phyloP scores from a whole-genome alignment of 2,329 filamentous ascomycete species.

The Colletotrichum tamarilloi region DNA sequence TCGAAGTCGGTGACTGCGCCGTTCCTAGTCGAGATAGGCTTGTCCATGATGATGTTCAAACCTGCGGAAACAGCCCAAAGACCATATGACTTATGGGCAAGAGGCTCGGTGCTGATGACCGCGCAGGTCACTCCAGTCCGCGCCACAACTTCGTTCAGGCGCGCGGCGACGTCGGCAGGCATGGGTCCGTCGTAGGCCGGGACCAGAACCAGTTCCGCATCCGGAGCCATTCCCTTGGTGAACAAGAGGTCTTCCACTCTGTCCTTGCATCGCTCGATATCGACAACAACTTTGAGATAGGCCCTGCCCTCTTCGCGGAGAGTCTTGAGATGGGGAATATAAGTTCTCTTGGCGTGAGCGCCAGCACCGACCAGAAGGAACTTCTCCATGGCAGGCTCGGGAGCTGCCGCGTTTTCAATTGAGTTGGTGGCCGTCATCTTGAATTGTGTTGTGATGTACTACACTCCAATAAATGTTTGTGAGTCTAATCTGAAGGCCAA shows the following conservation, averaged over 20 bases:
- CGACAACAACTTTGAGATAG: not conserved
- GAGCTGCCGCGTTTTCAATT: not conserved
- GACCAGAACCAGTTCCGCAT: constrained; percentile 13
- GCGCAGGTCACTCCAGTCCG: not conserved
- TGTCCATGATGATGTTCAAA: constrained; percentile 27
- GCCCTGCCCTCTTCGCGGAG: not conserved
- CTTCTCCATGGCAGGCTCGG: not conserved
- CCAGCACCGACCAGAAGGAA: not conserved
- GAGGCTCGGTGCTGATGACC: constrained; percentile 19
- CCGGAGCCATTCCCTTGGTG: not conserved
- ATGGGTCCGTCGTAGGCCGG: not conserved
- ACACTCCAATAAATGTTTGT: not conserved
- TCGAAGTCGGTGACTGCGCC: not conserved
- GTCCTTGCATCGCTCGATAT: not conserved
- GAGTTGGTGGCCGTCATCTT: not conserved
- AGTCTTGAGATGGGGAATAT: not conserved
- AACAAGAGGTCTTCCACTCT: not conserved
- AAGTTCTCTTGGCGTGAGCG: not conserved
- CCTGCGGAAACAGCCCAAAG: constrained; percentile 19
- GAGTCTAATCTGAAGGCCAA: not conserved
- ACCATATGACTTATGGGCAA: constrained; percentile 18
- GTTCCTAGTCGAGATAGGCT: constrained; percentile 20
- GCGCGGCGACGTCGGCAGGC: not conserved
- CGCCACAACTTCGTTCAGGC: not conserved
- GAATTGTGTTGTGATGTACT: not conserved